phyloP scores from a whole-genome alignment of 2,329 filamentous ascomycete species.

The Colletotrichum paranaense region DNA sequence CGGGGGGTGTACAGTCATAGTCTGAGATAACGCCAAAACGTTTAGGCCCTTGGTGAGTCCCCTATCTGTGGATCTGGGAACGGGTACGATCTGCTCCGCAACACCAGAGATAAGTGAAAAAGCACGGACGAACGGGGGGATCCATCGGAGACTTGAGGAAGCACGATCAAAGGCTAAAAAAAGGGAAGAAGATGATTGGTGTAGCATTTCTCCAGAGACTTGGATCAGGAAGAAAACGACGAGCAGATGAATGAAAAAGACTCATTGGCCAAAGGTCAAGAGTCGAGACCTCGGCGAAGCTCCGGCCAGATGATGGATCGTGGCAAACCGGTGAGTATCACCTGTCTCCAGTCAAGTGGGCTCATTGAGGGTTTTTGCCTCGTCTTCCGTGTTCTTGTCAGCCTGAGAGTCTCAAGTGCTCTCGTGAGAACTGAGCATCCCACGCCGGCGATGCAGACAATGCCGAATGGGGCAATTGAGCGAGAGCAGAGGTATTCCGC shows the following conservation, averaged over 20 bases:
- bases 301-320: conserved; percentile 31
- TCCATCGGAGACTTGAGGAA: conserved; percentile 16
- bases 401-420: neutral
- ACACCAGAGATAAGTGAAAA: conserved; percentile 18
- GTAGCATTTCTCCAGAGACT: neutral
- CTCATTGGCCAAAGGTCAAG: neutral
- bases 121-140: conserved; percentile 23
- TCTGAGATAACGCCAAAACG: conserved; percentile 26
- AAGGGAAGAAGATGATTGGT: conserved; percentile 1
- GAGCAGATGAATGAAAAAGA: conserved; percentile 16
- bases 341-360: conserved; percentile 29
- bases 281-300: conserved; percentile 25
- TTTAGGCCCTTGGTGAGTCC: neutral
- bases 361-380: neutral
- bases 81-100: conserved; percentile 32
- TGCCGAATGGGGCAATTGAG: neutral
- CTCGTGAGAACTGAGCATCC: conserved; percentile 6
- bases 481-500: neutral
- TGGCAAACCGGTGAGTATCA: conserved; percentile 13
- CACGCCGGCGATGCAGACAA: conserved; percentile 2
- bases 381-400: neutral
- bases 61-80: conserved; percentile 34
- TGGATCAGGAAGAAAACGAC: neutral
- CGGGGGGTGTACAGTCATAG: conserved; percentile 4
- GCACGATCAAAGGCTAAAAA: conserved; percentile 10